Evolutionary conservation across 768 basidiomycete genomes (phyloP).

Genomic region (Tylopilus felleus): DNA sequence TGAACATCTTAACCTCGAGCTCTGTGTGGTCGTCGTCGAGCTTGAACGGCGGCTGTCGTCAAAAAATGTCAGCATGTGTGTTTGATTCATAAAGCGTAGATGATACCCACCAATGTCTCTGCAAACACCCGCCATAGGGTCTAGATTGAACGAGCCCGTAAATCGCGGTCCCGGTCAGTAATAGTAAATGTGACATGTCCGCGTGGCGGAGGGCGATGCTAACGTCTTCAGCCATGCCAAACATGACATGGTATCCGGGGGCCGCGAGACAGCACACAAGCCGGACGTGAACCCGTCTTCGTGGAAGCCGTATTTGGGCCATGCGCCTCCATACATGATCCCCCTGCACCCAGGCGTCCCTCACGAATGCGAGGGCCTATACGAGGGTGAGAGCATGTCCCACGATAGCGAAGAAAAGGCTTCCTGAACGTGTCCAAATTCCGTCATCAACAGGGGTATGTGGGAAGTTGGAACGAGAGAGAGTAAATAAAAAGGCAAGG

Average conservation of each 20-base stretch:
- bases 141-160: too few relatives aligned
- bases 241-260: too few relatives aligned
- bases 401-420: too few relatives aligned
- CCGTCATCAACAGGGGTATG: background rate
- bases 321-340: slow-evolving; percentile 67
- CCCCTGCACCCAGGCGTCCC: too few relatives aligned
- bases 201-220: too few relatives aligned
- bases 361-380: slow-evolving; percentile 58
- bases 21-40: slow-evolving; percentile 42
- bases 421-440: background rate
- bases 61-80: background rate
- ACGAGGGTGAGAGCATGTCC: background rate
- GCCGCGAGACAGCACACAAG: slow-evolving; percentile 32
- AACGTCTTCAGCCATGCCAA: too few relatives aligned
- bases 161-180: too few relatives aligned
- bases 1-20: slow-evolving; percentile 49
- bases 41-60: slow-evolving; percentile 53
- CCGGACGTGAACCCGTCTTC: slow-evolving; percentile 68
- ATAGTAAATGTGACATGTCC: too few relatives aligned
- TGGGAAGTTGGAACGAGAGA: too few relatives aligned
- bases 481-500: too few relatives aligned
- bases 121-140: slow-evolving; percentile 56
- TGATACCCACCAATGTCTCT: slow-evolving; percentile 48
- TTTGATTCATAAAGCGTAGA: background rate
- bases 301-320: slow-evolving; percentile 77